These are phyloP conservation scores for Lipomyces spencermartinsiae DNA, from an alignment of 805 yeast species.

Conservation along the genomic window DNA sequence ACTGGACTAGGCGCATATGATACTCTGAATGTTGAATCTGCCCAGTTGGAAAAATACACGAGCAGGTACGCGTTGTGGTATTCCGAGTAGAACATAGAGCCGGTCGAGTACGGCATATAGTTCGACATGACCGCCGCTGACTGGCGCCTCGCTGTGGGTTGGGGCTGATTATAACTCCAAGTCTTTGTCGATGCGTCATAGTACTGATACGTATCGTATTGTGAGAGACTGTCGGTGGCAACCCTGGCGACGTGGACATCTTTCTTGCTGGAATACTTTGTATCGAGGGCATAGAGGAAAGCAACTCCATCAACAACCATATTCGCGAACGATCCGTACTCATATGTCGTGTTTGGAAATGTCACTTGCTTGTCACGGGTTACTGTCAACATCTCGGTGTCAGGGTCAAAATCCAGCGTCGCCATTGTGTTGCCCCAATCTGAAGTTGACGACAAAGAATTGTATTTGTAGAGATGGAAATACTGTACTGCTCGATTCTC, in stretches of 20 bases:
- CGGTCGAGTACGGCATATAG: conserved; percentile 30
- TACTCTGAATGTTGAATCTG: conserved; percentile 28
- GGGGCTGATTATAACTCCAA: conserved; percentile 28
- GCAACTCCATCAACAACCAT: conserved; percentile 29
- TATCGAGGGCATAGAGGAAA: conserved; percentile 33
- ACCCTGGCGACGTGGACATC: conserved; percentile 37
- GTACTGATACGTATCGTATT: conserved; percentile 20
- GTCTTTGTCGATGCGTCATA: conserved; percentile 25
- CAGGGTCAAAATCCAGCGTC: conserved; percentile 15
- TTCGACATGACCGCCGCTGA: conserved; percentile 30
- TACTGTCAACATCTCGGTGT: conserved; percentile 16
- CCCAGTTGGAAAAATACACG: conserved; percentile 32
- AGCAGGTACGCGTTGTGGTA: conserved; percentile 32
- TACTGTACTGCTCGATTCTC: conserved; percentile 30
- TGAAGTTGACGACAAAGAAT: neutral
- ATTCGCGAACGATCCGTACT: conserved; percentile 34
- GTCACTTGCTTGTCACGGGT: conserved; percentile 15
- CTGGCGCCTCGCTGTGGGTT: conserved; percentile 33
- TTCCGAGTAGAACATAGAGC: conserved; percentile 31
- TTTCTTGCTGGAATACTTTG: conserved; percentile 17
- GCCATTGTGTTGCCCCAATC: conserved; percentile 32
- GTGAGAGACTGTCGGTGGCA: conserved; percentile 11
- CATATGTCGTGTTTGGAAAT: conserved; percentile 23
- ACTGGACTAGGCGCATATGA: conserved; percentile 32
- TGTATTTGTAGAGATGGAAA: conserved; percentile 20